Evolutionary conservation across 2,329 filamentous ascomycete genomes (phyloP).

Genomic region (Ophiostoma ips): DNA sequence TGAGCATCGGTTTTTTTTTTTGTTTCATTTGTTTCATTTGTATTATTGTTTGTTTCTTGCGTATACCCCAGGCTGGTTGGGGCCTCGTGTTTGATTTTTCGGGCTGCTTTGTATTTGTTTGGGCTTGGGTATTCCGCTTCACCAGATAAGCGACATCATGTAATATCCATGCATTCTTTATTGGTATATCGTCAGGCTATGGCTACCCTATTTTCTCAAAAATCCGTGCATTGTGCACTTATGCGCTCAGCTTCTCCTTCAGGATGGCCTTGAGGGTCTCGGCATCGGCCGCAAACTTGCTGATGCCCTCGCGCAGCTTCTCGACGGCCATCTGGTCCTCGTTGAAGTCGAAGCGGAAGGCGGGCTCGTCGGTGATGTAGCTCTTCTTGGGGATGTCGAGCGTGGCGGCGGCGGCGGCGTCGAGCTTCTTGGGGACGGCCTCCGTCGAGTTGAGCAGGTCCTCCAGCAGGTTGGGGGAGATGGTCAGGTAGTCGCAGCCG

Average conservation of each 20-base stretch:
- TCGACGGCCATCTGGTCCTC: slow-evolving; percentile 98
- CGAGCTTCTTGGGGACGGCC: slow-evolving; percentile 83
- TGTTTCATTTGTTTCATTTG: not conserved
- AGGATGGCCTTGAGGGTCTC: slow-evolving; percentile 87
- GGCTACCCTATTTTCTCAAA: too few relatives aligned
- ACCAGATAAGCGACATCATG: not conserved
- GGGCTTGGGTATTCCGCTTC: not conserved
- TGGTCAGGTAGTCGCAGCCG: slow-evolving; percentile 97
- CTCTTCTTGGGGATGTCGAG: slow-evolving; percentile 75
- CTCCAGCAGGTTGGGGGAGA: slow-evolving; percentile 90
- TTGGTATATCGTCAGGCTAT: not conserved
- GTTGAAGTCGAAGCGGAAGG: slow-evolving; percentile 99
- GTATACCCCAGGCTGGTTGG: not conserved
- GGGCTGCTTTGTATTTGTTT: too few relatives aligned
- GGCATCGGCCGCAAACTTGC: slow-evolving; percentile 95
- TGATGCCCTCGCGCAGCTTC: slow-evolving; percentile 98
- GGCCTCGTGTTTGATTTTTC: too few relatives aligned
- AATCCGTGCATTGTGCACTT: slow-evolving; percentile 3
- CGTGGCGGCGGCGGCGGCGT: slow-evolving; percentile 47
- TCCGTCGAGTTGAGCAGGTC: slow-evolving; percentile 76
- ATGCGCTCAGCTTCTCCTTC: slow-evolving; percentile 58
- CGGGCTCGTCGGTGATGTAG: slow-evolving; percentile 79
- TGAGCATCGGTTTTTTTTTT: not conserved
- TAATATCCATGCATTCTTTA: not conserved
- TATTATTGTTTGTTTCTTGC: not conserved